Percentiles rank a stretch among this genome's conserved stretches.
Evolutionary conservation across 768 basidiomycete genomes (phyloP).

Genomic region (Boletus tylopilopsis): DNA sequence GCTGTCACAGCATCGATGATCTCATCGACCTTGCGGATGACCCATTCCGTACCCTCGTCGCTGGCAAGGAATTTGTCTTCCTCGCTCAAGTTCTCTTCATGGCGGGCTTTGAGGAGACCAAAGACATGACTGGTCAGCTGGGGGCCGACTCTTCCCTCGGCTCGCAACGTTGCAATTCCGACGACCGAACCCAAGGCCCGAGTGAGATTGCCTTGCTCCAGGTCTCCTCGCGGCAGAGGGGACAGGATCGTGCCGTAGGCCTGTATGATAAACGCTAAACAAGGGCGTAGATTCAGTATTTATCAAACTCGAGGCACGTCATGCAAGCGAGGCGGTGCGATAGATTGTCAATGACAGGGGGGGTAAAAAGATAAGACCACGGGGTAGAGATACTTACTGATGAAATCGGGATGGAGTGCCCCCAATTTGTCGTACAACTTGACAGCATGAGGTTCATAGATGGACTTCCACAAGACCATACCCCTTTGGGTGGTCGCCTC

Average conservation of each 20-base stretch:
- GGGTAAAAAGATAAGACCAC: constrained; percentile 30
- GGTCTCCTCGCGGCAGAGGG: constrained; percentile 65
- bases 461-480: constrained; percentile 72
- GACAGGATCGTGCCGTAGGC: constrained; percentile 76
- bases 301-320: constrained; percentile 33
- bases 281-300: constrained; percentile 23
- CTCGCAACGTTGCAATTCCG: constrained; percentile 79
- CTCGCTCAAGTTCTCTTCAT: constrained; percentile 51
- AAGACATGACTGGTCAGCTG: constrained; percentile 88
- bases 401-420: constrained; percentile 91
- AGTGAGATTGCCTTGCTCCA: constrained; percentile 79
- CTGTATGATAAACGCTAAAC: constrained; percentile 81
- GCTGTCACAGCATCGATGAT: constrained; percentile 70
- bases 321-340: constrained; percentile 28
- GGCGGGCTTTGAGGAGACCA: constrained; percentile 82
- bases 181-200: constrained; percentile 81
- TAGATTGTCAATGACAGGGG: constrained; percentile 25
- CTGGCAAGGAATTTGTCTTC: constrained; percentile 80
- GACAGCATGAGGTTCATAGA: constrained; percentile 85
- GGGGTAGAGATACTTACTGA: constrained; percentile 58
- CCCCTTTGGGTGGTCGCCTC: constrained; percentile 68
- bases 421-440: constrained; percentile 87
- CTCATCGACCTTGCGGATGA: constrained; percentile 77
- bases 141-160: constrained; percentile 80
- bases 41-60: constrained; percentile 89